Conservation (phyloP, 148 eudicot genomes). For the Vaccinium macrocarpon region DNA sequence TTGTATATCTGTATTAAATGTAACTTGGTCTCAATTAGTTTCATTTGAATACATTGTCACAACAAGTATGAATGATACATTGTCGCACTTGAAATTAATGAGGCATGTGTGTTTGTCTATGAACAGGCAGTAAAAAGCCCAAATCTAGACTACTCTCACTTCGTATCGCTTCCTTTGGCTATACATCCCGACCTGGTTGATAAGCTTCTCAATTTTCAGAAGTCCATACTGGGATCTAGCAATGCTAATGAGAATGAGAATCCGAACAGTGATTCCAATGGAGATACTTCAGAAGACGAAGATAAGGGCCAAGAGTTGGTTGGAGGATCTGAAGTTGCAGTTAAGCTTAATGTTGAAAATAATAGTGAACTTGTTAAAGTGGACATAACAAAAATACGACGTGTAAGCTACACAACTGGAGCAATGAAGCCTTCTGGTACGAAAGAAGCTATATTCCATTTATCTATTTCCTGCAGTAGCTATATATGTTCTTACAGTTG, state of each 20-base stretch:
- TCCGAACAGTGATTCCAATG: slow-evolving; percentile 32
- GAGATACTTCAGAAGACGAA: slow-evolving; percentile 40
- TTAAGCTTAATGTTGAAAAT: slow-evolving; percentile 38
- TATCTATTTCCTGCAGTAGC: not conserved
- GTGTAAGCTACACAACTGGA: slow-evolving; percentile 52
- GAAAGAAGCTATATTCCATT: not conserved
- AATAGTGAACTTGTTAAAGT: slow-evolving; percentile 34
- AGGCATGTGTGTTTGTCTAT: slow-evolving; percentile 19
- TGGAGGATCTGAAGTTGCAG: slow-evolving; percentile 34
- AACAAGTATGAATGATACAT: not conserved
- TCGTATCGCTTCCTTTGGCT: slow-evolving; percentile 87
- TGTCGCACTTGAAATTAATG: slow-evolving; percentile 1
- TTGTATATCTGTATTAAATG: no score
- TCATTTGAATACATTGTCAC: not conserved
- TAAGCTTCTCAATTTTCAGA: slow-evolving; percentile 73
- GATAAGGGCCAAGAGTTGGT: slow-evolving; percentile 22
- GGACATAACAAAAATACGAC: slow-evolving; percentile 44
- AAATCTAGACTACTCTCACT: slow-evolving; percentile 73
- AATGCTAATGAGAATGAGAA: slow-evolving; percentile 31
- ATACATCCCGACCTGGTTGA: slow-evolving; percentile 73
- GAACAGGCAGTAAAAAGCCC: slow-evolving; percentile 70
- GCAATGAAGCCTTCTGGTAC: slow-evolving; percentile 46
- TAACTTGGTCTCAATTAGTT: not conserved
- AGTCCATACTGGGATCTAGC: slow-evolving; percentile 46
- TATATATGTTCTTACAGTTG: not conserved